Conservation (phyloP, 140 eudicot species). For the Oenanthe javanica region DNA sequence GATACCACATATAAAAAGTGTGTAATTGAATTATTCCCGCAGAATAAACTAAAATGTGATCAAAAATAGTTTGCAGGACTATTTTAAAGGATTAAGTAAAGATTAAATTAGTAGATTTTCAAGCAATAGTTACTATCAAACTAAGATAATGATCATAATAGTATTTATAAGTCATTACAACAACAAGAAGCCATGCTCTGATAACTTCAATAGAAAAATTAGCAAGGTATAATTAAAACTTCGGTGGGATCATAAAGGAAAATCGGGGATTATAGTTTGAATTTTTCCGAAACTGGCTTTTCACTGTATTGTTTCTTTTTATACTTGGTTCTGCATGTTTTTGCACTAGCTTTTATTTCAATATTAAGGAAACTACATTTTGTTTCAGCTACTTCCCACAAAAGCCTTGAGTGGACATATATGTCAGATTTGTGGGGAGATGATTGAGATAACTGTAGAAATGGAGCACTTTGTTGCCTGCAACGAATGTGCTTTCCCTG, state of each 20-base stretch:
- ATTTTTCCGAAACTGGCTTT: not conserved
- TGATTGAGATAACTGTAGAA: conserved; percentile 8
- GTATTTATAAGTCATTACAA: not conserved
- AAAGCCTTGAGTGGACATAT: not conserved
- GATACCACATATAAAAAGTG: too few relatives aligned
- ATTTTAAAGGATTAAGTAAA: too few relatives aligned
- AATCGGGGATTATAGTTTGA: not conserved
- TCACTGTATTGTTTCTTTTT: not conserved
- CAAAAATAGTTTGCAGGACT: too few relatives aligned
- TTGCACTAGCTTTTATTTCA: not conserved
- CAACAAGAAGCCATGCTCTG: not conserved
- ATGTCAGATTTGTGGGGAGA: conserved; percentile 11
- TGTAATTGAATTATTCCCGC: too few relatives aligned
- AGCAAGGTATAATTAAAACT: not conserved
- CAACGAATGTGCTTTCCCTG: conserved; percentile 12
- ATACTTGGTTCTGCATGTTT: not conserved
- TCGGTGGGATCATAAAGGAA: not conserved
- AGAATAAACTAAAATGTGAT: too few relatives aligned
- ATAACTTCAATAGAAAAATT: not conserved
- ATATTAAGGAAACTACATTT: not conserved
- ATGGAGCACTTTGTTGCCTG: conserved; percentile 13
- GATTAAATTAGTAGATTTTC: too few relatives aligned
- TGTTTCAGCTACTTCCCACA: not conserved
- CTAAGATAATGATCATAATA: not conserved
- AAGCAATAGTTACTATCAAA: not conserved